A percentile compares a stretch with the other conserved stretches of the same genome.
These are phyloP conservation scores for Neophaeococcomyces mojaviensis DNA, from an alignment of 2,329 filamentous ascomycete species.

Conservation along the genomic window DNA sequence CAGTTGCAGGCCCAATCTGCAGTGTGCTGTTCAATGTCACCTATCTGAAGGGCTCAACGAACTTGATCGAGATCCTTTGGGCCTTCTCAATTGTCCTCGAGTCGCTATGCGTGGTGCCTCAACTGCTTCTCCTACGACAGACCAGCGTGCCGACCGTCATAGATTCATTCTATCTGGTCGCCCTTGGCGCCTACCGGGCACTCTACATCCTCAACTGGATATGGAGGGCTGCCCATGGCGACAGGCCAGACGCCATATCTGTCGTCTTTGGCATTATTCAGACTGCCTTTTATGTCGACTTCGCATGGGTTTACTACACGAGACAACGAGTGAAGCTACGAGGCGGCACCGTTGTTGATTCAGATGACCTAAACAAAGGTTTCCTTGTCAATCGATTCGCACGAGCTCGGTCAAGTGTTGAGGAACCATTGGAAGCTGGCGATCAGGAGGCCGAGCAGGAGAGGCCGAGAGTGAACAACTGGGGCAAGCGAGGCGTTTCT, in stretches of 20 bases:
- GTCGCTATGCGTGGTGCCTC: constrained; percentile 81
- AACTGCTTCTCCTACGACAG: constrained; percentile 83
- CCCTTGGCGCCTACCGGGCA: constrained; percentile 77
- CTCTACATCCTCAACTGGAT: constrained; percentile 94
- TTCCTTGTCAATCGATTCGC: constrained; percentile 70
- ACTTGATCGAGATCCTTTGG: constrained; percentile 71
- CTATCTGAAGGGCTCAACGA: constrained; percentile 34
- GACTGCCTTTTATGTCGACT: constrained; percentile 84
- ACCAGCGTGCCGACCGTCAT: constrained; percentile 95
- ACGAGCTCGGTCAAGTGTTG: constrained; percentile 20
- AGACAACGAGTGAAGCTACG: constrained; percentile 90
- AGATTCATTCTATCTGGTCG: constrained; percentile 89
- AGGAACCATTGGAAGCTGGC: constrained; percentile 28
- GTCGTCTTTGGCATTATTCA: constrained; percentile 84
- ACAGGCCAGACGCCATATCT: constrained; percentile 54
- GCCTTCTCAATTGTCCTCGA: constrained; percentile 87
- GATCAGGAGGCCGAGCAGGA: constrained; percentile 24
- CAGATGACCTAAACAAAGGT: constrained; percentile 75
- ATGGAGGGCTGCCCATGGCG: constrained; percentile 47
- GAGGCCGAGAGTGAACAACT: constrained; percentile 34
- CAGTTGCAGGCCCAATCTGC: constrained; percentile 60
- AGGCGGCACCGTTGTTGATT: constrained; percentile 78
- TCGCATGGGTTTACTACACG: constrained; percentile 94
- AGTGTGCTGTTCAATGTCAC: constrained; percentile 5
- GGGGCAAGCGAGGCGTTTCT: constrained; percentile 52